phyloP scores from a whole-genome alignment of 768 basidiomycete species.

The Auriscalpium microsporum region DNA sequence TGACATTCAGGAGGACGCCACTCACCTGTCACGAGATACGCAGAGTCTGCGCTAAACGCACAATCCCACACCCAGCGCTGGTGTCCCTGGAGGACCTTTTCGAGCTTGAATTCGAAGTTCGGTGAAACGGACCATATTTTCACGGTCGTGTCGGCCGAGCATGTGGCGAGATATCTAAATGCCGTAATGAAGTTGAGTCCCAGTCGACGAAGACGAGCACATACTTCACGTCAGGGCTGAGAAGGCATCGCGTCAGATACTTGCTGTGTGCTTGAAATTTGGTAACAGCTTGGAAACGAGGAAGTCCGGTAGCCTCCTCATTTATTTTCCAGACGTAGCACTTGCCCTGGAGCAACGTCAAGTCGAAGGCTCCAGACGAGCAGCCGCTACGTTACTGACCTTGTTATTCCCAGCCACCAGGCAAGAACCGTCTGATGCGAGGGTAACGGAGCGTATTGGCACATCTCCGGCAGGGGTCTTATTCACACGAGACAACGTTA shows the following conservation, averaged over 20 bases:
- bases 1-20: neutral
- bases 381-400: conserved; percentile 31
- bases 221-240: conserved; percentile 93
- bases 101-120: conserved; percentile 81
- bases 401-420: conserved; percentile 97
- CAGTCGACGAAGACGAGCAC: conserved; percentile 17
- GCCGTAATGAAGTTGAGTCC: conserved; percentile 14
- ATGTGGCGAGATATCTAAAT: conserved; percentile 87
- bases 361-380: conserved; percentile 8
- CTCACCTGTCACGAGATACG: conserved; percentile 93
- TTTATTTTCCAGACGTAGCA: conserved; percentile 98
- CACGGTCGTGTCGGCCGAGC: conserved; percentile 95
- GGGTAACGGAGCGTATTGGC: conserved; percentile 88
- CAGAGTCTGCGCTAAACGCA: conserved; percentile 97
- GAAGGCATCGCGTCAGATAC: conserved; percentile 85
- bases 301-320: conserved; percentile 66
- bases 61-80: conserved; percentile 99
- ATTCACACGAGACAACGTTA: conserved; percentile 12
- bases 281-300: conserved; percentile 89
- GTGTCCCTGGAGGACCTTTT: conserved; percentile 85
- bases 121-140: conserved; percentile 94
- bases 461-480: conserved; percentile 96
- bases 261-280: conserved; percentile 91
- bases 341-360: conserved; percentile 55
- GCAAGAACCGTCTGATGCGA: conserved; percentile 91